These are phyloP conservation scores for Trametes versicolor DNA, from an alignment of 1,284 basidiomycete species.

Conservation along the genomic window DNA sequence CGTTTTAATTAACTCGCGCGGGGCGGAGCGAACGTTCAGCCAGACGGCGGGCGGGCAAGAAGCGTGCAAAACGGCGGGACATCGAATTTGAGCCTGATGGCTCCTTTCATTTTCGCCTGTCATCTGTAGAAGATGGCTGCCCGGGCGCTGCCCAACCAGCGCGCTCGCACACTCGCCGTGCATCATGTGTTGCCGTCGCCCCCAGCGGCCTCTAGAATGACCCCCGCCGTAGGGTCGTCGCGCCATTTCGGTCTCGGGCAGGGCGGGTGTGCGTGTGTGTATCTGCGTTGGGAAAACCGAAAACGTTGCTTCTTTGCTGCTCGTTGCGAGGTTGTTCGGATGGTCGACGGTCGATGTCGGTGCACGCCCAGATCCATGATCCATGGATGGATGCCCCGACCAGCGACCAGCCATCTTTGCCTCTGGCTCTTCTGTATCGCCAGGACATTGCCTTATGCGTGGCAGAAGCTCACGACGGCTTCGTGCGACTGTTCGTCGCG, in stretches of 20 bases:
- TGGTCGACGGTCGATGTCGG: neutral
- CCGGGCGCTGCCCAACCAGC: neutral
- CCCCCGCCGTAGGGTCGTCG: neutral
- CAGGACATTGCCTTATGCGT: neutral
- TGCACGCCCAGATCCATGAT: neutral
- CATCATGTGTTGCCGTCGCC: neutral
- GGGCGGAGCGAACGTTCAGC: neutral
- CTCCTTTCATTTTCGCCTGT: neutral
- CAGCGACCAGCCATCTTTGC: too few species aligned
- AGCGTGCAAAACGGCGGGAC: slow-evolving; percentile 2
- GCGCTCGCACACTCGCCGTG: slow-evolving; percentile 13
- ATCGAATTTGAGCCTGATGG: slow-evolving; percentile 6
- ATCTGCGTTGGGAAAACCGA: neutral
- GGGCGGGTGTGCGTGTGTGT: slow-evolving; percentile 3
- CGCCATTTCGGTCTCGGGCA: slow-evolving; percentile 6
- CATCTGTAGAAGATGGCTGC: neutral
- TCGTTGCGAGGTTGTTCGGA: neutral
- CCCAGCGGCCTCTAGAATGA: neutral
- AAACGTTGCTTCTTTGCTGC: neutral
- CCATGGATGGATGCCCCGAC: neutral
- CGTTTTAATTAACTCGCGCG: neutral
- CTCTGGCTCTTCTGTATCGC: too few species aligned
- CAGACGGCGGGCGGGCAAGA: slow-evolving; percentile 1
- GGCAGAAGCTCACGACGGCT: neutral
- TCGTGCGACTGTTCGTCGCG: neutral